Conservation (phyloP, 2,329 filamentous ascomycete species). For the Trichoderma sp. region DNA sequence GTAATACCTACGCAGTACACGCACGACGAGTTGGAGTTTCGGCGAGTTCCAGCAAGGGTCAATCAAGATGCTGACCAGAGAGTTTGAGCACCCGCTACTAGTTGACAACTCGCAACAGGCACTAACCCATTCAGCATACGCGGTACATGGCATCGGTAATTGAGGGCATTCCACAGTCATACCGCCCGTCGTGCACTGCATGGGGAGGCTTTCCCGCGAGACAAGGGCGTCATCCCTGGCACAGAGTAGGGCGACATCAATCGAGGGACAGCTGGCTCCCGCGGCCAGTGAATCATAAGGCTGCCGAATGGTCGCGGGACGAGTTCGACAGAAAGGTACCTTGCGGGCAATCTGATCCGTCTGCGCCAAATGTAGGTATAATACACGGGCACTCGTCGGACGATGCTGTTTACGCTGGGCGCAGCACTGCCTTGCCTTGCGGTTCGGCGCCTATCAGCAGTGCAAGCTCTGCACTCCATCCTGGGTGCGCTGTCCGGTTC, state of each 20-base stretch:
- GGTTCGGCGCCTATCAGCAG: not conserved
- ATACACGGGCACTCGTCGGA: too few relatives aligned
- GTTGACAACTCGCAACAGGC: conserved; percentile 1
- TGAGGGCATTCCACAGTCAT: not conserved
- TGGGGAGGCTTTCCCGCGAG: not conserved
- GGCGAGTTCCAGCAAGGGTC: conserved; percentile 4
- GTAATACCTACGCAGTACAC: not conserved
- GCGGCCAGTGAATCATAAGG: not conserved
- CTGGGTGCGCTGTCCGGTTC: not conserved
- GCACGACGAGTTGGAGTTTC: not conserved
- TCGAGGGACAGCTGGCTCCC: not conserved
- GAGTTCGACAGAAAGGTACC: too few relatives aligned
- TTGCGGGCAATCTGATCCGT: too few relatives aligned
- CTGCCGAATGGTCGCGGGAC: not conserved
- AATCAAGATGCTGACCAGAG: conserved; percentile 17
- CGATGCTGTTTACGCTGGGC: not conserved
- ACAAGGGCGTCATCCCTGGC: not conserved
- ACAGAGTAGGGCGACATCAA: not conserved
- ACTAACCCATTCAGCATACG: conserved; percentile 11
- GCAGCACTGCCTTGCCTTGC: conserved; percentile 3
- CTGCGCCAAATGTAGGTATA: too few relatives aligned
- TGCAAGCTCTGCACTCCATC: not conserved
- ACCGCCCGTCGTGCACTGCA: not conserved
- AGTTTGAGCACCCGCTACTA: conserved; percentile 22
- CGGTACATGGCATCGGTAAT: conserved; percentile 21